These are phyloP conservation scores for Aristolochia californica DNA, from an alignment of 164 flowering plant species.

Conservation along the genomic window DNA sequence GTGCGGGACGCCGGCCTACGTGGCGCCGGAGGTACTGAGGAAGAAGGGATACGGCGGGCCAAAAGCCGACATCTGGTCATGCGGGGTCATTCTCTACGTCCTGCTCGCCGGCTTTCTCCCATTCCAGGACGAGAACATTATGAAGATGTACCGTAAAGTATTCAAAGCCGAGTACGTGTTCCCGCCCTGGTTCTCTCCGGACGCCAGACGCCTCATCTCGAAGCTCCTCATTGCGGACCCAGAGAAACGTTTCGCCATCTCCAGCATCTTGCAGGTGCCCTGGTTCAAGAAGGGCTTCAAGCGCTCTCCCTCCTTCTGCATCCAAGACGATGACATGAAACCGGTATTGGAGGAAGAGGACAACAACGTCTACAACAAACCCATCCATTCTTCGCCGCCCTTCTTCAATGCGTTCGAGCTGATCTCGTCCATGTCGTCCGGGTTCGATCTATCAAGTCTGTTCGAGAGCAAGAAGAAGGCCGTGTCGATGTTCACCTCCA, in stretches of 20 bases:
- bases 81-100: slow-evolving; percentile 46
- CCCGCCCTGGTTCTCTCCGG: slow-evolving; percentile 68
- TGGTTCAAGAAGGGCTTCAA: slow-evolving; percentile 48
- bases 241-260: slow-evolving; percentile 31
- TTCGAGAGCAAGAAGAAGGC: slow-evolving; percentile 44
- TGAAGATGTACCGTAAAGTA: slow-evolving; percentile 59
- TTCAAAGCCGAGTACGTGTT: slow-evolving; percentile 43
- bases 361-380: background rate
- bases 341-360: background rate
- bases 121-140: slow-evolving; percentile 43
- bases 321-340: background rate
- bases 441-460: slow-evolving; percentile 63
- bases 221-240: slow-evolving; percentile 53
- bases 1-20: slow-evolving; percentile 58
- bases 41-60: slow-evolving; percentile 50
- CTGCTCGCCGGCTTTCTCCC: slow-evolving; percentile 47
- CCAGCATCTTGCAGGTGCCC: slow-evolving; percentile 35
- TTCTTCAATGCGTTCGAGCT: slow-evolving; percentile 71
- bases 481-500: slow-evolving; percentile 57
- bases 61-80: slow-evolving; percentile 52
- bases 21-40: slow-evolving; percentile 50
- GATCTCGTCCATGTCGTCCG: slow-evolving; percentile 68
- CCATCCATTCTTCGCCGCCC: background rate
- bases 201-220: slow-evolving; percentile 36
- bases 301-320: slow-evolving; percentile 12